These are phyloP conservation scores for Brasenia schreberi DNA, from an alignment of 164 flowering plant species.

Conservation along the genomic window DNA sequence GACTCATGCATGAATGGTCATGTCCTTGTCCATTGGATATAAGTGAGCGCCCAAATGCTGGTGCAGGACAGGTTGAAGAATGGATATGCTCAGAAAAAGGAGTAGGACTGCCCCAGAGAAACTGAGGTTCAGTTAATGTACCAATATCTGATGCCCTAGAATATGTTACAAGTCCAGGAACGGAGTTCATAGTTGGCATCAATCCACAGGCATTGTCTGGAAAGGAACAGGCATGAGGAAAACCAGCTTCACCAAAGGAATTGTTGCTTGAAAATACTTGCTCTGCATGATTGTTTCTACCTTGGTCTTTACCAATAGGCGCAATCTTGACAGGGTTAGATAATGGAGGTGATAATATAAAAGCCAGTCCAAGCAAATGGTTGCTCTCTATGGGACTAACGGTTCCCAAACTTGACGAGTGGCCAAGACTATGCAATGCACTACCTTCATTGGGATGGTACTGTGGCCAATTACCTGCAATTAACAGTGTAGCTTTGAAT, in stretches of 20 bases:
- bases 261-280: constrained; percentile 22
- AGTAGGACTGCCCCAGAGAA: constrained; percentile 88
- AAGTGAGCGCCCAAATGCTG: constrained; percentile 31
- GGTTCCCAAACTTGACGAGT: constrained; percentile 33
- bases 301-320: constrained; percentile 64
- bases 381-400: constrained; percentile 41
- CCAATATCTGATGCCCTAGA: constrained; percentile 48
- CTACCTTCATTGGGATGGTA: constrained; percentile 45
- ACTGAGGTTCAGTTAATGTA: constrained; percentile 71
- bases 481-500: not conserved
- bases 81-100: constrained; percentile 32
- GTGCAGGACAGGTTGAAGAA: constrained; percentile 44
- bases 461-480: constrained; percentile 73
- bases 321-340: constrained; percentile 48
- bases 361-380: constrained; percentile 56
- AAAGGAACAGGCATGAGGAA: constrained; percentile 48
- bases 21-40: constrained; percentile 35
- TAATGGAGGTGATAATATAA: constrained; percentile 41
- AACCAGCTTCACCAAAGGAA: constrained; percentile 19
- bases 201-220: constrained; percentile 25
- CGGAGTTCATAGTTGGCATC: constrained; percentile 23
- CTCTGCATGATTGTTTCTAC: constrained; percentile 31
- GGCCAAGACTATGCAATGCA: constrained; percentile 41
- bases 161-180: constrained; percentile 36
- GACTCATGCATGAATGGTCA: constrained; percentile 33